Base-by-base conservation (phyloP, 257 asterid species). In the Lycium ferocissimum region DNA sequence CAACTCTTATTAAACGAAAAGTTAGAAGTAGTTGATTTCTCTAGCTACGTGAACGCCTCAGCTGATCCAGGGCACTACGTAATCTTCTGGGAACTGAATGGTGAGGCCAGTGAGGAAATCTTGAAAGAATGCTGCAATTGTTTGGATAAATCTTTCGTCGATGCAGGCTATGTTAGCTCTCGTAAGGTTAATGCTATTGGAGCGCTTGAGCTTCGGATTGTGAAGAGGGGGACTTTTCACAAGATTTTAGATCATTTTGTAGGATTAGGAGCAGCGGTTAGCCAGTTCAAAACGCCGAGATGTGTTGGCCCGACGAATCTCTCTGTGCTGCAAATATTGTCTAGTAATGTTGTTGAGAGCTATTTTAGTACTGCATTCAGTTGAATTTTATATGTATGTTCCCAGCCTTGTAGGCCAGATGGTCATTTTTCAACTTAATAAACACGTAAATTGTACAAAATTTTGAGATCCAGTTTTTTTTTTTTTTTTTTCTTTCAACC, bases 281-380 rank as follows among this genome's bases (percentile, higher is more conserved):
- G 99, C 92, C 99, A 97, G 92, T 97, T 95, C 92, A 97, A 97
- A 85, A 93, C 98, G 3, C 99, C 99, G 1, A 79, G 99, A 7
- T 97, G 98, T 26, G 92, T 97, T 17, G 94, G 97, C 2, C 89
- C 95, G 1, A 86, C 85, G 1, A 97, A 97, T 81, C 61, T 6
- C 54, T 47, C 86, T 0, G 92, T 97, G 89, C 86, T 97, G 85
- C 92, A 92, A 70, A 95, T 97, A 72, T 89, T 97, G 47, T 75
- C 88, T 9, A 87, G 49, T 18, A 94, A 91, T 84, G 91, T 79
- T 57, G 93, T 79, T 12, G 87, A 90, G 92, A 94, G 93, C 91
- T 97, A 89, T 89, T 92, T 90, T 53, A 97, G 99, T 86, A 88
- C 93, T 62, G 97, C 97, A 58, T 26, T 20, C 10, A 11, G 56